These are phyloP conservation scores for Xylaria acuta DNA, from an alignment of 495 filamentous ascomycete species.

Conservation along the genomic window DNA sequence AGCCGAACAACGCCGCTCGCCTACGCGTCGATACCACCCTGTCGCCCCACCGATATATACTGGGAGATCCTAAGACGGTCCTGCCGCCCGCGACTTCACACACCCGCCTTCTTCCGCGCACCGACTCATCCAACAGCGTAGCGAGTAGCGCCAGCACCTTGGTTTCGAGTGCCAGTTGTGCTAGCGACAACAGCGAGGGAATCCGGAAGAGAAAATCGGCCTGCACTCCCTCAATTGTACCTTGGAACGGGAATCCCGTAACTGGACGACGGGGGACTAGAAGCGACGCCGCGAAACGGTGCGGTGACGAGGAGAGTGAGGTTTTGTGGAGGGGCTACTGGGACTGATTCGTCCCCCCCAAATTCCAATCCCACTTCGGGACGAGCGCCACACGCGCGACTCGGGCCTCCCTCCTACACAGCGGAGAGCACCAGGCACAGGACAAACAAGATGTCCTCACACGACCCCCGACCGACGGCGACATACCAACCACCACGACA, in stretches of 20 bases:
- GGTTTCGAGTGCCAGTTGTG: not conserved
- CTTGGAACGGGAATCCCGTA: not conserved
- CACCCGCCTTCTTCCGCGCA: constrained; percentile 13
- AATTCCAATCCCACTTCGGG: not conserved
- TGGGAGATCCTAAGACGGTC: not conserved
- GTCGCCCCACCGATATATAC: not conserved
- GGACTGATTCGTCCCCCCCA: constrained; percentile 20
- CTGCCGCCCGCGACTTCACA: not conserved
- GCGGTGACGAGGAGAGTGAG: constrained; percentile 14
- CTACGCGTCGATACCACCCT: not conserved
- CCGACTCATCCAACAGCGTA: constrained; percentile 17
- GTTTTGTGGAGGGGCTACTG: constrained; percentile 36
- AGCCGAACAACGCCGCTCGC: not conserved
- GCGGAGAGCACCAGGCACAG: not conserved
- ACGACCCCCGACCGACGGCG: too few relatives aligned
- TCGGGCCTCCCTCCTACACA: not conserved
- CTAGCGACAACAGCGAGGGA: not conserved
- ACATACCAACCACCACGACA: constrained; percentile 6
- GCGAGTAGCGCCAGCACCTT: not conserved
- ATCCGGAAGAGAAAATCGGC: not conserved
- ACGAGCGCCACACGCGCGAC: not conserved
- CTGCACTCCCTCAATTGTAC: not conserved
- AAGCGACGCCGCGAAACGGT: not conserved
- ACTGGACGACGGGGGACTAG: constrained; percentile 8
- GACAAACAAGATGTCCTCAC: not conserved